Conservation (phyloP, 306 rosid genomes). For the Malus asiatica region DNA sequence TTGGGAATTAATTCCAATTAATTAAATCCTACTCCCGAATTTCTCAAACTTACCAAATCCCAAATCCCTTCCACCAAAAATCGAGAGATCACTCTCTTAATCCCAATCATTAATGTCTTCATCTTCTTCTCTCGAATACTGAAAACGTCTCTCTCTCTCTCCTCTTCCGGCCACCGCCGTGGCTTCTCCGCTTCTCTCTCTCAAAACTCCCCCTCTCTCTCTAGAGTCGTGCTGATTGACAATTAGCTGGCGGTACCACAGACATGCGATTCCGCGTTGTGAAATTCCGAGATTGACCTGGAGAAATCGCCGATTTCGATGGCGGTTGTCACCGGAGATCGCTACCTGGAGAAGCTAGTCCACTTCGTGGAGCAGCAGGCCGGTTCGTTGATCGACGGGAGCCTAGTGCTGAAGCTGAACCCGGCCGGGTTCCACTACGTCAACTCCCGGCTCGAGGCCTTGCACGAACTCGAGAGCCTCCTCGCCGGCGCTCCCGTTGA, state of each 20-base stretch:
- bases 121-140: background rate
- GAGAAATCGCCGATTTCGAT: conserved; percentile 15
- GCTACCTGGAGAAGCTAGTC: conserved; percentile 85
- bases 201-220: background rate
- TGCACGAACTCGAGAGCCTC: conserved; percentile 75
- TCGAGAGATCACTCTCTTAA: background rate
- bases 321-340: conserved; percentile 96
- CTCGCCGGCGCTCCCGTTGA: conserved; percentile 87
- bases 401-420: conserved; percentile 71
- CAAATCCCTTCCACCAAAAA: background rate
- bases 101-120: conserved; percentile 11
- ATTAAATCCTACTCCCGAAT: too few relatives aligned
- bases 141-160: background rate
- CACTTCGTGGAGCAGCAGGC: conserved; percentile 68
- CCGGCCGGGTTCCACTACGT: conserved; percentile 92
- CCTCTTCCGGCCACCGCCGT: background rate
- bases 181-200: background rate
- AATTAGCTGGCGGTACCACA: background rate
- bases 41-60: background rate
- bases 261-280: conserved; percentile 3
- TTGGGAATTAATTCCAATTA: background rate
- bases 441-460: conserved; percentile 80
- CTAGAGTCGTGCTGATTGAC: background rate
- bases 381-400: conserved; percentile 72
- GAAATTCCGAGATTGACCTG: conserved; percentile 27